Percentiles rank a stretch among this genome's conserved stretches.
These are phyloP conservation scores for Vinca major DNA, from an alignment of 305 asterid genomes.

Conservation along the genomic window DNA sequence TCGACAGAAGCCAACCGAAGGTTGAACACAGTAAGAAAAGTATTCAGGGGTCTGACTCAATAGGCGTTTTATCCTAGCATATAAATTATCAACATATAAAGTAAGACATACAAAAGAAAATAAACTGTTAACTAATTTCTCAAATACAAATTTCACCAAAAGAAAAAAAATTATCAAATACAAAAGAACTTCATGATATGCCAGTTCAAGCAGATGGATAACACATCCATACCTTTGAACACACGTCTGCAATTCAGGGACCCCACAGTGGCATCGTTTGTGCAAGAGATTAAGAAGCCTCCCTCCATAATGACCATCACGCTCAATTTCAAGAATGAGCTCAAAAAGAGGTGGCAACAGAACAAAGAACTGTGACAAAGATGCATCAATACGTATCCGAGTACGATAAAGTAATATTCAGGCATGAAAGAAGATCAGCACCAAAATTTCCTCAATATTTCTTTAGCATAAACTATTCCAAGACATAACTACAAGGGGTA, in stretches of 20 bases:
- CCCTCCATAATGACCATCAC: conserved; percentile 65
- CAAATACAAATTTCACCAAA: conserved; percentile 10
- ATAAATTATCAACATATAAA: too few relatives aligned
- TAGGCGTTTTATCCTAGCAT: neutral
- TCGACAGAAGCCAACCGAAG: neutral
- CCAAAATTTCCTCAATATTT: neutral
- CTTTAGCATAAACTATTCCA: neutral
- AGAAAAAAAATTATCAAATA: conserved; percentile 7
- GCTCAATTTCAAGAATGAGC: conserved; percentile 86
- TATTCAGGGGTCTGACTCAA: neutral
- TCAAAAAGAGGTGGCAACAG: conserved; percentile 91
- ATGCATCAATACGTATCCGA: conserved; percentile 22
- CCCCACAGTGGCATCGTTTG: conserved; percentile 95
- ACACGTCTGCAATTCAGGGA: conserved; percentile 93
- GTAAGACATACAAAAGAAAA: too few relatives aligned
- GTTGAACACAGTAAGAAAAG: neutral
- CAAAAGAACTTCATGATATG: neutral
- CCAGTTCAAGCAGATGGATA: neutral
- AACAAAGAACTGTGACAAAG: conserved; percentile 58
- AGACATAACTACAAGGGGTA: neutral
- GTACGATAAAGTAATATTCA: neutral
- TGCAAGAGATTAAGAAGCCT: conserved; percentile 88
- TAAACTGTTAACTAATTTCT: neutral
- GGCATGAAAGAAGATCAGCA: neutral
- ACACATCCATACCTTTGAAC: conserved; percentile 61